Base-by-base conservation (phyloP, 768 basidiomycete genomes). In the Rhizopogon rudus region DNA sequence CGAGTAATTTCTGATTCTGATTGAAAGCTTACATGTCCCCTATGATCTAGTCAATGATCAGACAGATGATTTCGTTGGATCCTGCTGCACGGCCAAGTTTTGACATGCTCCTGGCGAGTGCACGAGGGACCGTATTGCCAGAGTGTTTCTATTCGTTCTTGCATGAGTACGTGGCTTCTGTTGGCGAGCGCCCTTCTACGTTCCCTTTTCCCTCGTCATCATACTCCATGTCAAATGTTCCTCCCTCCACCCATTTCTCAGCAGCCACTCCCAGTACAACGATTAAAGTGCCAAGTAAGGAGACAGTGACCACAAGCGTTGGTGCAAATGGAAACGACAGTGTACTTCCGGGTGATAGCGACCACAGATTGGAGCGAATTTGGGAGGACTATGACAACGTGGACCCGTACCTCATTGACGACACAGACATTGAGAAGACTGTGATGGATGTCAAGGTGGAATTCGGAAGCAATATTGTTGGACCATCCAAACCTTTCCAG, bases 81-180 rank as follows among this genome's bases (percentile, higher is more conserved):
- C 88, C 95, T 0, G 60, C 75, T 0, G 74, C 79, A 2, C 82
- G 97, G 12, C 93, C 93, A 2, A 81, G 88, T 1, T 98, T 96
- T 67, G 88, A 91, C 63, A 80, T 78, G 2, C 74, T 93, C 6
- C 74, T 98, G 40, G 82, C 88, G 28, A 82, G 77, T 1, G 88
- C 85, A 3, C 81, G 92, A 44, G 90, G 85, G 0, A 79, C 79
- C 8, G 86, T 95, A 45, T 90, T 98, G 59, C 94, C 96, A 0
- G 93, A 95, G 63, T 84, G 83, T 31, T 98, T 98, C 71, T 98
- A 97, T 72, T 88, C 93, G 2, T 98, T 96, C 73, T 78, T 98
- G 9, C 90, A 95, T 67, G 90, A 89, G 61, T 98, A 97, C 61
- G 81, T 91, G 54, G 80, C 86, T 3, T 86, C 91, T 1, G 76